Percentiles rank a stretch among this genome's conserved stretches.
Conservation (phyloP, 495 filamentous ascomycete species). For the Mytilinidion resinicola region DNA sequence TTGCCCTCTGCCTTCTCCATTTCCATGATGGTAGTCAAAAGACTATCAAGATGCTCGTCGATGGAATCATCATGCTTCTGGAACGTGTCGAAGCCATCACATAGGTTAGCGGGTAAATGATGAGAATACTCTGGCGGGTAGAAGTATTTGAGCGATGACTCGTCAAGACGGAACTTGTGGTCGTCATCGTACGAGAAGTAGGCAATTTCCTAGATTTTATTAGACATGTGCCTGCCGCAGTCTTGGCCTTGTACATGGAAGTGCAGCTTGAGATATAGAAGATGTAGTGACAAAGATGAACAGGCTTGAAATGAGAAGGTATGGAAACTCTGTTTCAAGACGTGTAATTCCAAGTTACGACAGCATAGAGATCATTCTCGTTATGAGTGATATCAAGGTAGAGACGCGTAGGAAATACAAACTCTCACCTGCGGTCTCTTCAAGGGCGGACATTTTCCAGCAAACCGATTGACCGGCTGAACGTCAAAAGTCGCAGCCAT, state of each 20-base stretch:
- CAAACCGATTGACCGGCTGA: slow-evolving; percentile 56
- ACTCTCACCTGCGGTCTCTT: slow-evolving; percentile 2
- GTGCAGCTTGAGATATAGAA: neutral
- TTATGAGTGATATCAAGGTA: slow-evolving; percentile 1
- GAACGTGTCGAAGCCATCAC: slow-evolving; percentile 74
- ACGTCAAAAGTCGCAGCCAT: slow-evolving; percentile 47
- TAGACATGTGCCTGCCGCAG: neutral
- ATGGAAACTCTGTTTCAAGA: too few species aligned
- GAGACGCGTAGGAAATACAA: too few species aligned
- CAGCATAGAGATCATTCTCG: too few species aligned
- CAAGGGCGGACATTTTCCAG: slow-evolving; percentile 45
- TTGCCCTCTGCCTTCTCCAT: slow-evolving; percentile 61
- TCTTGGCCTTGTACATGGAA: too few species aligned
- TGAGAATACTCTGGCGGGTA: slow-evolving; percentile 53
- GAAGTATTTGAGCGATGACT: slow-evolving; percentile 78
- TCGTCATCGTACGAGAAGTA: slow-evolving; percentile 86
- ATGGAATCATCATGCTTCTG: slow-evolving; percentile 69
- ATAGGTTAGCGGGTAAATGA: slow-evolving; percentile 61
- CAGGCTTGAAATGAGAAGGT: too few species aligned
- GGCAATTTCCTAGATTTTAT: slow-evolving; percentile 61
- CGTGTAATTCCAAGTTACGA: too few species aligned
- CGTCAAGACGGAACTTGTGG: slow-evolving; percentile 67
- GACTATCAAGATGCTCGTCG: slow-evolving; percentile 83
- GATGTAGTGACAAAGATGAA: too few species aligned
- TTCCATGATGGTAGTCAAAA: slow-evolving; percentile 68